Percentiles rank a stretch among this genome's conserved stretches.
Evolutionary conservation across 2,329 filamentous ascomycete genomes (phyloP).

Genomic region (Colletotrichum agaves): DNA sequence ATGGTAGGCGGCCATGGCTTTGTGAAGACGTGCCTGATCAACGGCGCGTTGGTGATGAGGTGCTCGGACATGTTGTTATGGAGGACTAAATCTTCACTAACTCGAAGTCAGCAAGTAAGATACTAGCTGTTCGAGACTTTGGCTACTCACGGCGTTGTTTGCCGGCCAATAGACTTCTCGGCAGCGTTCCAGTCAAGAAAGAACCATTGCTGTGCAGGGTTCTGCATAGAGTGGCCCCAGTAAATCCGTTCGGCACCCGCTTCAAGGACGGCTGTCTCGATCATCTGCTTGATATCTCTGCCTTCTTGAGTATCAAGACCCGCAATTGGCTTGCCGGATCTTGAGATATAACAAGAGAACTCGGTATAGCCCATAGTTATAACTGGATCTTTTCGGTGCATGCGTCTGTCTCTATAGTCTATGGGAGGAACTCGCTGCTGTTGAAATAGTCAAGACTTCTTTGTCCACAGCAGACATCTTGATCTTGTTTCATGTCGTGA

Average conservation of each 20-base stretch:
- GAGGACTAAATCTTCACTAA: background rate
- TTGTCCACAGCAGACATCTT: no score
- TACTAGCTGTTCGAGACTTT: no score
- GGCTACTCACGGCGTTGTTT: conserved; percentile 37
- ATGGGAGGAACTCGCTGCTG: background rate
- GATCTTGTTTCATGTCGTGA: no score
- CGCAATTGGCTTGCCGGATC: conserved; percentile 36
- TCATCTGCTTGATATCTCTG: conserved; percentile 22
- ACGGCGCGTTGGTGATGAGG: background rate
- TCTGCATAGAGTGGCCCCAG: conserved; percentile 41
- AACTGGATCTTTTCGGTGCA: fast-evolving
- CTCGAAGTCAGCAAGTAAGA: background rate
- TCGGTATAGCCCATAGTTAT: conserved; percentile 39
- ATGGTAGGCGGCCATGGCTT: conserved; percentile 5
- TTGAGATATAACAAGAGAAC: conserved; percentile 39
- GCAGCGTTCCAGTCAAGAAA: conserved; percentile 43
- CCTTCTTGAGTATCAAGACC: conserved; percentile 35
- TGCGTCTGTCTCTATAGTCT: no score
- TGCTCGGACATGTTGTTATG: background rate
- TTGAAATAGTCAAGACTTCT: background rate
- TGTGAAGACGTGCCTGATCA: conserved; percentile 53
- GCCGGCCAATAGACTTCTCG: conserved; percentile 39
- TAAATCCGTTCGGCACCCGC: conserved; percentile 40
- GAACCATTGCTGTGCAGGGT: conserved; percentile 41
- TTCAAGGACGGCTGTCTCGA: conserved; percentile 40